These are phyloP conservation scores for Thermothielavioides terrestris DNA, from an alignment of 495 filamentous ascomycete genomes.

Conservation along the genomic window DNA sequence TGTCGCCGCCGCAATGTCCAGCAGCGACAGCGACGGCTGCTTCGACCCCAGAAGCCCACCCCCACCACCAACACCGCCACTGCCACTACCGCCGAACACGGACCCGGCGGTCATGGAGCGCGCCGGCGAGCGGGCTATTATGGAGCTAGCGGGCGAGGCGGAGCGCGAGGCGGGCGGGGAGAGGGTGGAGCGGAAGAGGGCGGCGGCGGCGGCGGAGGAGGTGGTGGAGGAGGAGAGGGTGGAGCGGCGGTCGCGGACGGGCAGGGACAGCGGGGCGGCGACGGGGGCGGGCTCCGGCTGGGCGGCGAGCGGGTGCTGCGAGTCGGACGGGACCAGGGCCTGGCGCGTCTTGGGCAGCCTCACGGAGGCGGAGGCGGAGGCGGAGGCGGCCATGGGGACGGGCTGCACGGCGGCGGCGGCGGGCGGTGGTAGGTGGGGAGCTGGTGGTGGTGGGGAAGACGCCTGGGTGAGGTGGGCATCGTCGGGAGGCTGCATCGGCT, in stretches of 20 bases:
- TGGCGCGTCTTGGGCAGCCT: slow-evolving; percentile 27
- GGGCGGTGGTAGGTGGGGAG: no score
- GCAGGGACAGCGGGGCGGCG: slow-evolving; percentile 40
- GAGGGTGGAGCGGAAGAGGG: slow-evolving; percentile 50
- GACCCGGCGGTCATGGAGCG: slow-evolving; percentile 30
- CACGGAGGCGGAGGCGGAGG: slow-evolving; percentile 4
- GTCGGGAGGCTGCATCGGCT: slow-evolving; percentile 36
- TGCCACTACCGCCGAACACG: slow-evolving; percentile 37
- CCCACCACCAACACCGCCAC: no score
- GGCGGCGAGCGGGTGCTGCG: slow-evolving; percentile 32
- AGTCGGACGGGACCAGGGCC: slow-evolving; percentile 24
- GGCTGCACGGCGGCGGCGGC: slow-evolving; percentile 37
- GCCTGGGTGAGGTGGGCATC: slow-evolving; percentile 32
- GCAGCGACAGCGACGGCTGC: slow-evolving; percentile 38
- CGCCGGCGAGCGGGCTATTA: slow-evolving; percentile 43
- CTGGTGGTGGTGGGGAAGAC: no score
- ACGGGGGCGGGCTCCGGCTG: slow-evolving; percentile 31
- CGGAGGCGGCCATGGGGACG: slow-evolving; percentile 34
- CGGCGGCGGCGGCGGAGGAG: slow-evolving; percentile 31
- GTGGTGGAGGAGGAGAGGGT: no score
- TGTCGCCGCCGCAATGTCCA: slow-evolving; percentile 40
- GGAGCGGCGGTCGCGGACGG: slow-evolving; percentile 34
- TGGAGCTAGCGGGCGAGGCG: slow-evolving; percentile 46
- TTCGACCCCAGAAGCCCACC: no score
- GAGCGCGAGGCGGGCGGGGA: slow-evolving; percentile 47